phyloP scores from a whole-genome alignment of 108 stramenopile species.

The Seminavis robusta region DNA sequence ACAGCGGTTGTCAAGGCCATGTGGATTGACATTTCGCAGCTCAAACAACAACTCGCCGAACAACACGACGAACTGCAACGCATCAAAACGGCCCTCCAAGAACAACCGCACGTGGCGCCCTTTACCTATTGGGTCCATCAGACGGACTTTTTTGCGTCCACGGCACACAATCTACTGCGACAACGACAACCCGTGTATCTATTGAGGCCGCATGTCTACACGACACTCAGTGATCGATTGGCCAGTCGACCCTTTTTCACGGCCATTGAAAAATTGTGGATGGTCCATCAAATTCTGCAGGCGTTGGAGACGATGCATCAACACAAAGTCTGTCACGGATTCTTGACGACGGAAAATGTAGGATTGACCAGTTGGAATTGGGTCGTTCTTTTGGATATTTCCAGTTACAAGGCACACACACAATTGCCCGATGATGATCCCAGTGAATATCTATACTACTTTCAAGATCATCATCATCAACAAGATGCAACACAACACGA shows the following conservation, averaged over 20 bases:
- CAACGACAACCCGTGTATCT: slow-evolving; percentile 65
- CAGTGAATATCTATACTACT: slow-evolving; percentile 90
- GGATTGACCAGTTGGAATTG: slow-evolving; percentile 89
- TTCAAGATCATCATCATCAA: slow-evolving; percentile 44
- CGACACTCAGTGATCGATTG: slow-evolving; percentile 89
- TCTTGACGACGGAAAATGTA: slow-evolving; percentile 94
- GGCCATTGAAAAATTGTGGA: slow-evolving; percentile 89
- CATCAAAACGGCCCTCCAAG: slow-evolving; percentile 22
- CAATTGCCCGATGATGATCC: slow-evolving; percentile 94
- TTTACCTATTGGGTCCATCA: slow-evolving; percentile 2
- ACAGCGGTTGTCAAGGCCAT: slow-evolving; percentile 28
- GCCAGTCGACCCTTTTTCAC: slow-evolving; percentile 93
- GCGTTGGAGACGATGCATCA: slow-evolving; percentile 84
- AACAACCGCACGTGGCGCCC: slow-evolving; percentile 32
- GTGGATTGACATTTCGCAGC: slow-evolving; percentile 13
- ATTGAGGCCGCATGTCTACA: slow-evolving; percentile 84
- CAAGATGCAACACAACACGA: slow-evolving; percentile 19
- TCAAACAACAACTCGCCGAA: neutral
- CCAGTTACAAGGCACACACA: slow-evolving; percentile 85
- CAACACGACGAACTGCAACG: slow-evolving; percentile 30
- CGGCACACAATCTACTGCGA: neutral
- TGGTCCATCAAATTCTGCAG: slow-evolving; percentile 86
- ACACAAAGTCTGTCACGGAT: slow-evolving; percentile 84
- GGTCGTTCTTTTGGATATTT: slow-evolving; percentile 90
- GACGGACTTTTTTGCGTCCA: neutral